A percentile compares a stretch with the other conserved stretches of the same genome.
Conservation (phyloP, 2,329 filamentous ascomycete genomes). For the Cryphonectria parasitica region DNA sequence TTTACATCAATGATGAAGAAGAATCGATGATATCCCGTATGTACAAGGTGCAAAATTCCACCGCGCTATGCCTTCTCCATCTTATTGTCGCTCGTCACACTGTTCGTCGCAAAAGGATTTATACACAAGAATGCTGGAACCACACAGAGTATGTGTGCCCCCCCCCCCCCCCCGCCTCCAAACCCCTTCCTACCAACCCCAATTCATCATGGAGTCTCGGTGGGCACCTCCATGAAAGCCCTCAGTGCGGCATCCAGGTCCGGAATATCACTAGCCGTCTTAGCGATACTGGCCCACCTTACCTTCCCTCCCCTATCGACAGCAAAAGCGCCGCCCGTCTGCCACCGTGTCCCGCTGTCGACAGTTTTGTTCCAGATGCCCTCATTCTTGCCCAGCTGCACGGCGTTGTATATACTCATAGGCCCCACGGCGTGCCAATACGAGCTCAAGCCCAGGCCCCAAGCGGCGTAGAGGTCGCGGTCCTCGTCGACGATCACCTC, state of each 20-base stretch:
- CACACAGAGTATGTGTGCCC: too few relatives aligned
- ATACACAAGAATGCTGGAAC: not conserved
- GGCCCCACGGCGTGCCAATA: constrained; percentile 68
- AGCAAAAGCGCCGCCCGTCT: constrained; percentile 68
- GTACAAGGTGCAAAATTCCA: not conserved
- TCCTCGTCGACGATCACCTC: constrained; percentile 63
- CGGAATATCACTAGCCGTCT: constrained; percentile 56
- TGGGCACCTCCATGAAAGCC: constrained; percentile 29
- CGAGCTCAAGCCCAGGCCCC: constrained; percentile 66
- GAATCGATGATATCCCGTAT: constrained; percentile 2
- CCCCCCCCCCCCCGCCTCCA: too few relatives aligned
- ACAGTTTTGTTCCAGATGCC: constrained; percentile 68
- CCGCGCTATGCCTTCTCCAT: not conserved
- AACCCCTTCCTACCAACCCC: too few relatives aligned
- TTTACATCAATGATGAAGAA: not conserved
- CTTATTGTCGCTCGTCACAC: not conserved
- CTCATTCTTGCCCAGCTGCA: constrained; percentile 62
- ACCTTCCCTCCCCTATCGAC: constrained; percentile 57
- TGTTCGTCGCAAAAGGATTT: not conserved
- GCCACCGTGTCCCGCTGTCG: constrained; percentile 70
- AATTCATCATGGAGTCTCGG: constrained; percentile 4
- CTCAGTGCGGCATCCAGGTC: constrained; percentile 54
- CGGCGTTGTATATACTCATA: constrained; percentile 58
- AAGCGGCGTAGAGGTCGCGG: constrained; percentile 64
- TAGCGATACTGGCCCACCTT: constrained; percentile 53